Evolutionary conservation across 1,284 basidiomycete genomes (phyloP), one percentile per base, ranked within the genome.

Genomic region (Ceratobasidium sp.): DNA sequence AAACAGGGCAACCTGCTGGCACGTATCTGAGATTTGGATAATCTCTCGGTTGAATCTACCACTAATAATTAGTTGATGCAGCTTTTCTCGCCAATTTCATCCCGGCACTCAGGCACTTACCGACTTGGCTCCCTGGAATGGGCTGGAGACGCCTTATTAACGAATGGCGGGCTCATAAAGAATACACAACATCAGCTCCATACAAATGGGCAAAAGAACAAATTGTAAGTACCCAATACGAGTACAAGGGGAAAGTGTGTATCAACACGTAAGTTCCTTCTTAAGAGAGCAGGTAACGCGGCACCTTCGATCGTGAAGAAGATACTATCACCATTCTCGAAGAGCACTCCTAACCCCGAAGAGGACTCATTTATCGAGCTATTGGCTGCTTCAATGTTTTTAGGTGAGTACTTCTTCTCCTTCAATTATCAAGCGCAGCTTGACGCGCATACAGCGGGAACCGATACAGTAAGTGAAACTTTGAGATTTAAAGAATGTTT

Each of bases 311-410:
- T 64, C 44, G 46, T 64, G 6, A 23, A 64, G 18, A 64, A 50
- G 26, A 49, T 64, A 64, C 30, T 64, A n/a, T 44, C 46, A 9
- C 23, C 43, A 18, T 64, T 64, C 30, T 26, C 62, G 28, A 18
- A 32, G 5, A 13, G 52, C 14, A 50, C 4, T 2, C 44, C 44
- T 8, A 18, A 38, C 16, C 26, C 23, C 1, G 62, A 64, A n/a
- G 62, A 64, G n/a, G 62, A 64, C 46, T 64, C 52, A n/a, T 47
- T 50, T 23, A 50, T 64, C 32, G 52, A 35, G 35, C 46, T 64
- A 16, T 30, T 50, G 28, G 9, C 62, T 2, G 13, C 46, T 2
- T 50, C 46, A 21, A 6, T 64, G 21, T 47, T 64, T 35, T 44
- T 26, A 64, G 62, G 62, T 64, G 8, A 6, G n/a, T 46, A 9